Percentiles rank a stretch among this genome's conserved stretches.
phyloP scores from a whole-genome alignment of 495 filamentous ascomycete genomes.

The Xylaria longipes region DNA sequence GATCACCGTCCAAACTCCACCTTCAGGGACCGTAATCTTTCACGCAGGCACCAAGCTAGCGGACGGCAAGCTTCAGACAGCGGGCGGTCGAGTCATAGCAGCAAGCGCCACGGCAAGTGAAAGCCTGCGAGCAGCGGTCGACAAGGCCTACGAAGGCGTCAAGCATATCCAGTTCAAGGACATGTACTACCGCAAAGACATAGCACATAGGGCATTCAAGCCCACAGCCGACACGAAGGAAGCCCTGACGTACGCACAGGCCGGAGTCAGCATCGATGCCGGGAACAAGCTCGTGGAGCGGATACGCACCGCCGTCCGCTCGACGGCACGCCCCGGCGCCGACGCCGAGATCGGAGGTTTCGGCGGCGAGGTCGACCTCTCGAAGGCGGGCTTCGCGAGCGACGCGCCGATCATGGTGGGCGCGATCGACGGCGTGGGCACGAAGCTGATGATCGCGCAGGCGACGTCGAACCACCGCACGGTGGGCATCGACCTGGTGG shows the following conservation, averaged over 20 bases:
- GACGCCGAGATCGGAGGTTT: constrained; percentile 94
- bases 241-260: constrained; percentile 87
- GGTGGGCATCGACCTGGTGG: constrained; percentile 93
- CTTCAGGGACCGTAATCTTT: constrained; percentile 74
- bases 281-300: constrained; percentile 88
- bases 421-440: constrained; percentile 95
- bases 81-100: constrained; percentile 92
- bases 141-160: constrained; percentile 82
- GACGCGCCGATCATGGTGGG: constrained; percentile 78
- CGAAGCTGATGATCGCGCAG: constrained; percentile 94
- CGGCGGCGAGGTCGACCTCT: constrained; percentile 85
- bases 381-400: constrained; percentile 73
- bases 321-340: constrained; percentile 82
- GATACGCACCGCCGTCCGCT: constrained; percentile 83
- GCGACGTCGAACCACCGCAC: constrained; percentile 86
- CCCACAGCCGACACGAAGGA: constrained; percentile 47
- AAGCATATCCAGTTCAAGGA: constrained; percentile 80
- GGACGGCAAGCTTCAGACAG: constrained; percentile 69
- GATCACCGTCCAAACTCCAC: constrained; percentile 61
- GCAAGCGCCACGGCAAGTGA: constrained; percentile 76
- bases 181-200: constrained; percentile 94
- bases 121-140: constrained; percentile 76
- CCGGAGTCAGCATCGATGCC: constrained; percentile 90
- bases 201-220: constrained; percentile 75
- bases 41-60: constrained; percentile 84